phyloP scores from a whole-genome alignment of 495 filamentous ascomycete genomes.

The Sordaria brevicollis region DNA sequence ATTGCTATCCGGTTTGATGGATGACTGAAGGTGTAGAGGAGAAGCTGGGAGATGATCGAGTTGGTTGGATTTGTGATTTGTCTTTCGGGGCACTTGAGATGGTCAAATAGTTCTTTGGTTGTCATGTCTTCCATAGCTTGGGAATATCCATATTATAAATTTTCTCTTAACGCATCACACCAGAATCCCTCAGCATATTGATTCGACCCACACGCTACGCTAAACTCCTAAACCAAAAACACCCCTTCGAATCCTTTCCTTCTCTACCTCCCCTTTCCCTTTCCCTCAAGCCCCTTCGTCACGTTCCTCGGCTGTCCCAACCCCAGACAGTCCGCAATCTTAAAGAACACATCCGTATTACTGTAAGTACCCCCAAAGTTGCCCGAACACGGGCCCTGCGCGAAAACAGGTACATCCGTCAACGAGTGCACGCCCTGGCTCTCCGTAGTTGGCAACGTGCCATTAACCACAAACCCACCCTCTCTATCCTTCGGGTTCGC shows the following conservation, averaged over 20 bases:
- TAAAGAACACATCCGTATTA: slow-evolving; percentile 63
- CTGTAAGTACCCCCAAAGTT: slow-evolving; percentile 57
- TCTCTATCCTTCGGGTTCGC: slow-evolving; percentile 52
- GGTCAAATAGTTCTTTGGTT: too few species aligned
- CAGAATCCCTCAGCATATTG: too few species aligned
- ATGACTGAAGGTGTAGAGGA: neutral
- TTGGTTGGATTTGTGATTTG: too few species aligned
- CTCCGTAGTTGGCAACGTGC: slow-evolving; percentile 48
- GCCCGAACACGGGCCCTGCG: slow-evolving; percentile 62
- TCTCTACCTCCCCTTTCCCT: neutral
- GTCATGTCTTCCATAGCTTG: too few species aligned
- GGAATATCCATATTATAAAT: too few species aligned
- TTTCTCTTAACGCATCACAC: too few species aligned
- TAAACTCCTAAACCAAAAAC: too few species aligned
- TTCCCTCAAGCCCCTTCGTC: slow-evolving; percentile 5
- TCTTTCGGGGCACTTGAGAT: too few species aligned
- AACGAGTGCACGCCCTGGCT: slow-evolving; percentile 59
- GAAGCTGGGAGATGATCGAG: too few species aligned
- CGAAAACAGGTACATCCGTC: slow-evolving; percentile 67
- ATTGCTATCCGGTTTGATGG: neutral
- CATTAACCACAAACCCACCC: slow-evolving; percentile 57
- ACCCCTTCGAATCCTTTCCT: neutral
- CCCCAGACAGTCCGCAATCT: slow-evolving; percentile 59
- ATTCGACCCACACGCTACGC: too few species aligned
- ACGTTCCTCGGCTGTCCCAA: slow-evolving; percentile 28